Evolutionary conservation across 164 flowering plant genomes (phyloP).

Genomic region (Taxillus chinensis): DNA sequence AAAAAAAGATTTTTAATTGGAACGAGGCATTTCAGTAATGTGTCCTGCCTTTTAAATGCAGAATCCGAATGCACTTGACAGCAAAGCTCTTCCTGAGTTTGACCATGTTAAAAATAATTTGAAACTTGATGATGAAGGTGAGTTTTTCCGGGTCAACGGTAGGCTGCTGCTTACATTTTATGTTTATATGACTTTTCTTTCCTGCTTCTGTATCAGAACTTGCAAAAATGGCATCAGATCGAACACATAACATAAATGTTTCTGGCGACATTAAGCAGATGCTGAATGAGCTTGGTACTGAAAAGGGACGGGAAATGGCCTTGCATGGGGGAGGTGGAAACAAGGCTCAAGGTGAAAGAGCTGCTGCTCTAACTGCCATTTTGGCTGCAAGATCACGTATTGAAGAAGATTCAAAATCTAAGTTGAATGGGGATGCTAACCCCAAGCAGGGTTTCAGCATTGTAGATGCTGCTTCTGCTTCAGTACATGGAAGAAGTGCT

Average conservation of each 20-base stretch:
- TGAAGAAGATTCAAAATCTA: conserved; percentile 47
- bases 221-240: conserved; percentile 53
- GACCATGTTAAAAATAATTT: conserved; percentile 84
- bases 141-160: conserved; percentile 3
- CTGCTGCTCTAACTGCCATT: conserved; percentile 72
- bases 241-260: conserved; percentile 62
- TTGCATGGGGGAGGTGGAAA: conserved; percentile 90
- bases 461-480: conserved; percentile 98
- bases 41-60: conserved; percentile 15
- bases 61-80: conserved; percentile 91
- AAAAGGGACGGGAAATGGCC: conserved; percentile 70
- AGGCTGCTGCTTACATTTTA: background rate
- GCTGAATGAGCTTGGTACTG: conserved; percentile 93
- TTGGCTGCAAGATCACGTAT: conserved; percentile 72
- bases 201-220: conserved; percentile 31
- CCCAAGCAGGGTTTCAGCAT: conserved; percentile 56
- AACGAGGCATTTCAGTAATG: no score
- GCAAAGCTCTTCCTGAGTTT: conserved; percentile 68
- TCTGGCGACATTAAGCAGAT: conserved; percentile 88
- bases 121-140: conserved; percentile 91
- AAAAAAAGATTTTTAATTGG: no score
- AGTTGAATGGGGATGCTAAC: conserved; percentile 36
- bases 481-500: conserved; percentile 99
- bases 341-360: conserved; percentile 91
- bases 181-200: background rate